Percentiles rank a stretch among this genome's conserved stretches.
Evolutionary conservation across 73 alveolate species (phyloP).

Genomic region (Paramecium octaurelia): DNA sequence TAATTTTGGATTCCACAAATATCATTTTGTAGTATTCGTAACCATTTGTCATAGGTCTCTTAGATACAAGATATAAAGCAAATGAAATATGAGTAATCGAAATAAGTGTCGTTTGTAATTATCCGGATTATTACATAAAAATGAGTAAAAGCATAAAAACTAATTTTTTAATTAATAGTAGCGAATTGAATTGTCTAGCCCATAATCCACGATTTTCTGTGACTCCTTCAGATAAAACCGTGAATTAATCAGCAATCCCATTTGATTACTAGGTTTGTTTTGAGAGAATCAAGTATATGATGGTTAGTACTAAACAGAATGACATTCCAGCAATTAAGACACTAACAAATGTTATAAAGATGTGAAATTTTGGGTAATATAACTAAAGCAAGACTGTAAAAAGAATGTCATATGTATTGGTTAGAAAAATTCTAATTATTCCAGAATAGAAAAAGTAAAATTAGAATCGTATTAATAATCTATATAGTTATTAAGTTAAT

Average conservation of each 20-base stretch:
- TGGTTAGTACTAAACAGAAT: neutral
- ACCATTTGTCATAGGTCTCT: neutral
- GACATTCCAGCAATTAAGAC: neutral
- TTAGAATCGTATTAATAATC: neutral
- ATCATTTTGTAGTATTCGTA: neutral
- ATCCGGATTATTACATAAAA: neutral
- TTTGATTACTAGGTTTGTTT: neutral
- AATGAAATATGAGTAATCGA: neutral
- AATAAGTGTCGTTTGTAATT: neutral
- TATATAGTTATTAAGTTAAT: neutral
- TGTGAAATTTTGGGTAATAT: neutral
- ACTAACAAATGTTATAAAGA: neutral
- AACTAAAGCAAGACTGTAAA: neutral
- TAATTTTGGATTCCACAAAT: neutral
- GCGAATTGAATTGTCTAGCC: neutral
- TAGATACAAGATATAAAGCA: neutral
- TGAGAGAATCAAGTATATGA: neutral
- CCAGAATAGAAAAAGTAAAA: neutral
- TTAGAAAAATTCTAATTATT: neutral
- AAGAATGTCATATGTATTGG: neutral
- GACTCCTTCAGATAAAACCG: neutral
- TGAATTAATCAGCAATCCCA: neutral
- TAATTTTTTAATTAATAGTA: neutral
- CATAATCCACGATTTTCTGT: neutral
- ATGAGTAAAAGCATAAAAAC: neutral